phyloP scores from a whole-genome alignment of 2,329 filamentous ascomycete genomes.

The Rugonectria rugulosa region DNA sequence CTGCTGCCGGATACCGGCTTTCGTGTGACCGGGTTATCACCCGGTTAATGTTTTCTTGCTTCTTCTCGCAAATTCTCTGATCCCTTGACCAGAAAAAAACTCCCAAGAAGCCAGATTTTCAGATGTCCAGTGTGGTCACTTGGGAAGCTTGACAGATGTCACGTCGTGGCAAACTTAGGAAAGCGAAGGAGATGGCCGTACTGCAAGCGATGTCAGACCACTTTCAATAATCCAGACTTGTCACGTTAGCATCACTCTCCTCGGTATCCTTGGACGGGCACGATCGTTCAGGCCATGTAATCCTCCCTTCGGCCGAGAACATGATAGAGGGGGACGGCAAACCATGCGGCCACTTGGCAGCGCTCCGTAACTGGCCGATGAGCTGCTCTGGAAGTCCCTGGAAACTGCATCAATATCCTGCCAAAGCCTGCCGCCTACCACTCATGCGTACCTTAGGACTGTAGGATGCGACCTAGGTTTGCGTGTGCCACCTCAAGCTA shows the following conservation, averaged over 20 bases:
- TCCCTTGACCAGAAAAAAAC: conserved; percentile 12
- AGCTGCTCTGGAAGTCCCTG: too few relatives aligned
- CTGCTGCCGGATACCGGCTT: conserved; percentile 28
- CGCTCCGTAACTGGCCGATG: too few relatives aligned
- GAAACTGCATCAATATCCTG: too few relatives aligned
- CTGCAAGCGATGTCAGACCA: conserved; percentile 19
- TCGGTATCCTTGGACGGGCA: too few relatives aligned
- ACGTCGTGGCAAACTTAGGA: conserved; percentile 7
- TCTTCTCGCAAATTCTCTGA: not conserved
- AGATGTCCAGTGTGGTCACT: not conserved
- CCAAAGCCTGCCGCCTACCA: too few relatives aligned
- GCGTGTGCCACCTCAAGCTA: too few relatives aligned
- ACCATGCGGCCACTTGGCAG: too few relatives aligned
- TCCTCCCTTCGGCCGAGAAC: conserved; percentile 22
- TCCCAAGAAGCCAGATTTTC: conserved; percentile 14
- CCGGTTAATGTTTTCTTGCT: conserved; percentile 23
- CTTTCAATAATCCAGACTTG: conserved; percentile 15
- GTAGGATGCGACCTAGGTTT: too few relatives aligned
- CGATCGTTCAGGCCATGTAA: conserved; percentile 8
- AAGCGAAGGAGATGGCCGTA: not conserved
- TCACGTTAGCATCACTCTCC: too few relatives aligned
- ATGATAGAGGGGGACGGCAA: not conserved
- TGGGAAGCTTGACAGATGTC: not conserved
- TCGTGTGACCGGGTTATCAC: conserved; percentile 27
- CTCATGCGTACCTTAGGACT: too few relatives aligned